Evolutionary conservation across 2,329 filamentous ascomycete genomes (phyloP).

Genomic region (Sclerotinia sclerotiorum): DNA sequence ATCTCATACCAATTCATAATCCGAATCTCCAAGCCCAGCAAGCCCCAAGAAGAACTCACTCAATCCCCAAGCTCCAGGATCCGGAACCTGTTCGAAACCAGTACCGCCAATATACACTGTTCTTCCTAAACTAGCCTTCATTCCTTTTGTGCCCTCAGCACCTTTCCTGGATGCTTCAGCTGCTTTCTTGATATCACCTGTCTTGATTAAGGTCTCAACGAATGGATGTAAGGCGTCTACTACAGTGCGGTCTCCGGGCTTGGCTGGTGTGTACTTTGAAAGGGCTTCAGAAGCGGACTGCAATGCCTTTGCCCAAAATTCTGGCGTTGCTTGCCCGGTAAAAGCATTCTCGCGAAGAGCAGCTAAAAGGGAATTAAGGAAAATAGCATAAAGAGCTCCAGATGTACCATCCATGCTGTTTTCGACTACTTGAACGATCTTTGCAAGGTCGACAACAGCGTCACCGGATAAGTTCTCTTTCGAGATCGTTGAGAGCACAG

Average conservation of each 20-base stretch:
- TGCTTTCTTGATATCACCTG: slow-evolving; percentile 67
- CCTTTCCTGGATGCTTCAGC: slow-evolving; percentile 73
- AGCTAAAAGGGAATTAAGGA: slow-evolving; percentile 67
- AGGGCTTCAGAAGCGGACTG: slow-evolving; percentile 69
- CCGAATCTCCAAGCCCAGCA: slow-evolving; percentile 48
- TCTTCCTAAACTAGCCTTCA: slow-evolving; percentile 84
- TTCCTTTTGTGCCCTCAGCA: slow-evolving; percentile 82
- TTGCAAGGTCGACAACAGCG: slow-evolving; percentile 57
- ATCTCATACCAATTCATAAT: slow-evolving; percentile 41
- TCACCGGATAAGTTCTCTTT: slow-evolving; percentile 52
- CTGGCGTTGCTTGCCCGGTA: slow-evolving; percentile 44
- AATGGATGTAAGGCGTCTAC: slow-evolving; percentile 91
- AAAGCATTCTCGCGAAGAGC: slow-evolving; percentile 40
- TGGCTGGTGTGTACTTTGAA: slow-evolving; percentile 82
- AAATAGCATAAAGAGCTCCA: slow-evolving; percentile 75
- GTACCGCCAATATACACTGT: slow-evolving; percentile 78
- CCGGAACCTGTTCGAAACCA: slow-evolving; percentile 71
- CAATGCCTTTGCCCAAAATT: slow-evolving; percentile 63
- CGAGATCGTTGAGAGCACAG: slow-evolving; percentile 47
- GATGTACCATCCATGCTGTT: slow-evolving; percentile 73
- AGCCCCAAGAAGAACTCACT: slow-evolving; percentile 80
- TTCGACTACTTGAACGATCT: slow-evolving; percentile 64
- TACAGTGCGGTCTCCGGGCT: slow-evolving; percentile 84
- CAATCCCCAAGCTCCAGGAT: slow-evolving; percentile 75
- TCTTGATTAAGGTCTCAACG: slow-evolving; percentile 66